phyloP scores from a whole-genome alignment of 495 filamentous ascomycete species.

The Talaromyces proteolyticus region DNA sequence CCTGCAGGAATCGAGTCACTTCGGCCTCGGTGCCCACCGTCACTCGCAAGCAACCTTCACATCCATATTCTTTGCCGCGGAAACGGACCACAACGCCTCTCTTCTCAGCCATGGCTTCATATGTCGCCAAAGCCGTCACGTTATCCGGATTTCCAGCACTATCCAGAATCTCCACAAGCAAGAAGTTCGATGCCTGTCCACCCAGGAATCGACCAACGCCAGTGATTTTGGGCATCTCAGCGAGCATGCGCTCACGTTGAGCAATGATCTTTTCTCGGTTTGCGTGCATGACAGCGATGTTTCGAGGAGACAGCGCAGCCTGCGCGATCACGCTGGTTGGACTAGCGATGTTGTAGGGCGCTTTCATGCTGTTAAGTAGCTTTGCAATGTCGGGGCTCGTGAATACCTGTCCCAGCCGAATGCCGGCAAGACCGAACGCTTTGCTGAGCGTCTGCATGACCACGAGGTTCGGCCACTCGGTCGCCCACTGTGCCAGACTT shows the following conservation, averaged over 20 bases:
- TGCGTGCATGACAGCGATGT: slow-evolving; percentile 63
- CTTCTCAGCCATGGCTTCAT: slow-evolving; percentile 79
- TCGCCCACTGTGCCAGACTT: slow-evolving; percentile 87
- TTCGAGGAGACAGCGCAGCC: slow-evolving; percentile 58
- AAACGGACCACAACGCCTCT: slow-evolving; percentile 90
- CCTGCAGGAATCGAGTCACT: slow-evolving; percentile 67
- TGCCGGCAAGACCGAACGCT: slow-evolving; percentile 91
- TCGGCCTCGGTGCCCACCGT: slow-evolving; percentile 90
- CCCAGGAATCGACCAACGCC: slow-evolving; percentile 81
- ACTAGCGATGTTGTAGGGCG: slow-evolving; percentile 88
- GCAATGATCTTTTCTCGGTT: slow-evolving; percentile 61
- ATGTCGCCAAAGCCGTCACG: slow-evolving; percentile 65
- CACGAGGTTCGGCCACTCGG: slow-evolving; percentile 91
- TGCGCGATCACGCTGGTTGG: slow-evolving; percentile 78
- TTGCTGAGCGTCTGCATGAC: slow-evolving; percentile 98
- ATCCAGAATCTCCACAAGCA: slow-evolving; percentile 83
- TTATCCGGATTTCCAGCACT: slow-evolving; percentile 64
- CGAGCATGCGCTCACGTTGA: slow-evolving; percentile 71
- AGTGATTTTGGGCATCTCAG: slow-evolving; percentile 65
- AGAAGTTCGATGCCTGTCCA: slow-evolving; percentile 77
- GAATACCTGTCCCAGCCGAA: slow-evolving; percentile 69
- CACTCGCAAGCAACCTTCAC: slow-evolving; percentile 80
- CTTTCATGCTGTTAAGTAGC: slow-evolving; percentile 86
- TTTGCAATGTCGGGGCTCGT: slow-evolving; percentile 62
- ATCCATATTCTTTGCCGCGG: slow-evolving; percentile 85